Evolutionary conservation across 768 basidiomycete genomes (phyloP).

Genomic region (Leucogyrophana mollusca): DNA sequence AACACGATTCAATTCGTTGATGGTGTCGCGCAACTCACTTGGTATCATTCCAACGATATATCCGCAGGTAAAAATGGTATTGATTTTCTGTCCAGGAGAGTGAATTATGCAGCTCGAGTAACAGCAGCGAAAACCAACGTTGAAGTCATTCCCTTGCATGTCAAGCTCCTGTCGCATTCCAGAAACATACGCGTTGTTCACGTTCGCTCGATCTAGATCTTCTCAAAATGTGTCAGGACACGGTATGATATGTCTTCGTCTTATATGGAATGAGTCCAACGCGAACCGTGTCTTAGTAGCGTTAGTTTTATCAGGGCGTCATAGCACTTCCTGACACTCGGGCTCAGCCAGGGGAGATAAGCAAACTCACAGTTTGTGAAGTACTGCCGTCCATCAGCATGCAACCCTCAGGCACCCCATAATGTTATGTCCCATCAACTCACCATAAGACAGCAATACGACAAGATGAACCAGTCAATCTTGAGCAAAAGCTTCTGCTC

Average conservation of each 20-base stretch:
- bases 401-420: constrained; percentile 3
- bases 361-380: constrained; percentile 57
- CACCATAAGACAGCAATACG: constrained; percentile 72
- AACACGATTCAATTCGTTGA: too few relatives aligned
- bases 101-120: background rate
- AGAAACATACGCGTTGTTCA: constrained; percentile 75
- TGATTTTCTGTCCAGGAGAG: constrained; percentile 46
- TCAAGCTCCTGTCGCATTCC: constrained; percentile 73
- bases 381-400: constrained; percentile 39
- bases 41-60: constrained; percentile 77
- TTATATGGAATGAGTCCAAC: too few relatives aligned
- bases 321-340: too few relatives aligned
- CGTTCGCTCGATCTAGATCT: constrained; percentile 70
- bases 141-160: constrained; percentile 64
- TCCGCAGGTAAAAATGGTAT: constrained; percentile 71
- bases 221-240: constrained; percentile 7
- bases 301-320: too few relatives aligned
- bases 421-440: constrained; percentile 11
- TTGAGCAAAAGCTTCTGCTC: constrained; percentile 58
- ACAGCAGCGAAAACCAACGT: constrained; percentile 33
- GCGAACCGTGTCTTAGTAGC: too few relatives aligned
- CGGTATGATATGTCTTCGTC: background rate
- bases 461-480: constrained; percentile 66
- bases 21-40: too few relatives aligned
- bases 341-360: too few relatives aligned